Conservation (phyloP, 805 yeast species). For the Wickerhamiella slavikovae region DNA sequence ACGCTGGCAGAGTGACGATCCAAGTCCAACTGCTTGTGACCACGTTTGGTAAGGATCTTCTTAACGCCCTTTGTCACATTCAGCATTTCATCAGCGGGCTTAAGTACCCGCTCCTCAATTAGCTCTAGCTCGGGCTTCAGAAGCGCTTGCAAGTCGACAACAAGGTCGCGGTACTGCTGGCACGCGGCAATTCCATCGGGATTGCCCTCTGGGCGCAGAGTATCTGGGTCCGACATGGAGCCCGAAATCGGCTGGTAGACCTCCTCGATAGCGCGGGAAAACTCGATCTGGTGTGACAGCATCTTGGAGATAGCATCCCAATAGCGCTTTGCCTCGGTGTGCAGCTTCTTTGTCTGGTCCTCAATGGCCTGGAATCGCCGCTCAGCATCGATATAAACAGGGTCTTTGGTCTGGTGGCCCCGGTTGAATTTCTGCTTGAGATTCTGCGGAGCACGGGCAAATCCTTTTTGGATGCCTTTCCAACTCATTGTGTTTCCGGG, state of each 20-base stretch:
- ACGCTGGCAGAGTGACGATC: slow-evolving; percentile 61
- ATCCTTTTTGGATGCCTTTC: slow-evolving; percentile 15
- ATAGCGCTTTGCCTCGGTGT: slow-evolving; percentile 79
- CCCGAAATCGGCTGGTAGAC: slow-evolving; percentile 94
- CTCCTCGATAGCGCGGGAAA: slow-evolving; percentile 88
- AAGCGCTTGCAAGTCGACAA: slow-evolving; percentile 63
- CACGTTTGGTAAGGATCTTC: slow-evolving; percentile 88
- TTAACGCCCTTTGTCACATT: slow-evolving; percentile 64
- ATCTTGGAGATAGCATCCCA: slow-evolving; percentile 82
- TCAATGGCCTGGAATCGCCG: slow-evolving; percentile 88
- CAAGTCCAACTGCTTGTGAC: slow-evolving; percentile 83
- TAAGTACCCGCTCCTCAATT: slow-evolving; percentile 73
- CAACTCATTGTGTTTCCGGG: slow-evolving; percentile 10
- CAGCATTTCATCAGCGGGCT: slow-evolving; percentile 80
- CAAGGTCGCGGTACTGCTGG: slow-evolving; percentile 76
- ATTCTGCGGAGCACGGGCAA: slow-evolving; percentile 58
- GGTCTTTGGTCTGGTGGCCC: slow-evolving; percentile 42
- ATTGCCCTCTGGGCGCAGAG: slow-evolving; percentile 74
- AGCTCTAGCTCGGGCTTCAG: slow-evolving; percentile 84
- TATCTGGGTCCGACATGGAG: slow-evolving; percentile 71
- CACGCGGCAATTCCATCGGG: slow-evolving; percentile 94
- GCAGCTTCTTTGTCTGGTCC: slow-evolving; percentile 66
- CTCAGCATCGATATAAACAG: slow-evolving; percentile 90
- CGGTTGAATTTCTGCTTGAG: slow-evolving; percentile 80
- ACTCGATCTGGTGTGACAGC: slow-evolving; percentile 84